These are phyloP conservation scores for Coemansia sp. DNA, from an alignment of 192 early-diverging fungal genomes.

Conservation along the genomic window DNA sequence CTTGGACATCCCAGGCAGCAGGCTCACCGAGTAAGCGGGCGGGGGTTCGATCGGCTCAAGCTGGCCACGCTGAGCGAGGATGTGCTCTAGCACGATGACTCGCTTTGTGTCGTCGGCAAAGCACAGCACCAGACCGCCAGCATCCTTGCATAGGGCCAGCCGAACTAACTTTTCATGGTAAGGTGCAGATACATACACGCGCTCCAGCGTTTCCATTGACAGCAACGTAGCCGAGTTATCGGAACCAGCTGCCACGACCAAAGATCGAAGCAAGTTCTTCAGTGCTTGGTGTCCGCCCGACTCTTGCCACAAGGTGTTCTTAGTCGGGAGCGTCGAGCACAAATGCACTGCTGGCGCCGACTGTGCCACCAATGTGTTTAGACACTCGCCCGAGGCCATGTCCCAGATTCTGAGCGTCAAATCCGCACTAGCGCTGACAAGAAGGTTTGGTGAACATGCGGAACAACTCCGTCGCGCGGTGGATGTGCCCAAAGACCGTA, in stretches of 20 bases:
- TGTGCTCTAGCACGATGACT: conserved; percentile 10
- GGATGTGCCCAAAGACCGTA: not conserved
- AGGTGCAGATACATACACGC: conserved; percentile 33
- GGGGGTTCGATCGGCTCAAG: conserved; percentile 1
- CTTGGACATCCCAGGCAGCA: not conserved
- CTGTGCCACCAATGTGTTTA: conserved; percentile 32
- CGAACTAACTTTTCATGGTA: conserved; percentile 18
- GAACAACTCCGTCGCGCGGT: not conserved
- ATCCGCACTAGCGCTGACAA: conserved; percentile 52
- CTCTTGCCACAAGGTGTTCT: conserved; percentile 22
- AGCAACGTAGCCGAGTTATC: conserved; percentile 41
- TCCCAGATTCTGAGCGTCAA: conserved; percentile 48
- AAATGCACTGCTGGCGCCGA: conserved; percentile 35
- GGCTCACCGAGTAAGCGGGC: conserved; percentile 3
- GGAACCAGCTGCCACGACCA: conserved; percentile 30
- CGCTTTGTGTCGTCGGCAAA: conserved; percentile 28
- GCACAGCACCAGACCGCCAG: conserved; percentile 20
- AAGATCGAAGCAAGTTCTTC: conserved; percentile 13
- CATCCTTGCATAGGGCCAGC: conserved; percentile 13
- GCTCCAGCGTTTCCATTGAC: conserved; percentile 27
- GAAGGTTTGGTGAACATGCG: not conserved
- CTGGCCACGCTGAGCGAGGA: conserved; percentile 1
- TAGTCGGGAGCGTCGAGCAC: conserved; percentile 11
- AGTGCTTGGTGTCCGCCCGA: conserved; percentile 9
- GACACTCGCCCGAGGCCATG: conserved; percentile 13